Percentiles rank a stretch among this genome's conserved stretches.
These are phyloP conservation scores for Melaleuca quinquenervia DNA, from an alignment of 345 rosid species.

Conservation along the genomic window DNA sequence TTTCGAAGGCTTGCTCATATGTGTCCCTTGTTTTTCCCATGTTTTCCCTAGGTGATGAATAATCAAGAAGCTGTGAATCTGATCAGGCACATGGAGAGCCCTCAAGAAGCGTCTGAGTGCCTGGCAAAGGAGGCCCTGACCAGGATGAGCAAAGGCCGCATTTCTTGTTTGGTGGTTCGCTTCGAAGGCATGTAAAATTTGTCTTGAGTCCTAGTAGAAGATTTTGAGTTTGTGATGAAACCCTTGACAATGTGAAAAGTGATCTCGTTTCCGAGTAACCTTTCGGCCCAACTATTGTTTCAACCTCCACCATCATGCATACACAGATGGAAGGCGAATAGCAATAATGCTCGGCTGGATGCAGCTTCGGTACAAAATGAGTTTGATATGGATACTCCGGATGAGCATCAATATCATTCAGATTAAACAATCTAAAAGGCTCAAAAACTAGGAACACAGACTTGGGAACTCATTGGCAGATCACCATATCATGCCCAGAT, in stretches of 20 bases:
- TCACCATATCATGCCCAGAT: background rate
- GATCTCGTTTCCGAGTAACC: background rate
- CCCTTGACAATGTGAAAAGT: background rate
- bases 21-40: background rate
- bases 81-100: constrained; percentile 47
- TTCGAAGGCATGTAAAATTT: constrained; percentile 11
- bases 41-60: constrained; percentile 45
- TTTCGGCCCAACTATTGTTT: background rate
- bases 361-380: background rate
- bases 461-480: background rate
- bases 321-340: background rate
- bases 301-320: background rate
- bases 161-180: constrained; percentile 55
- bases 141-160: constrained; percentile 48
- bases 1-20: background rate
- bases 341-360: background rate
- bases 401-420: background rate
- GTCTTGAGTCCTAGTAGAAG: background rate
- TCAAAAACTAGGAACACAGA: background rate
- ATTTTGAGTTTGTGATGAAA: background rate
- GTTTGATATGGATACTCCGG: background rate
- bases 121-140: constrained; percentile 50
- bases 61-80: constrained; percentile 66
- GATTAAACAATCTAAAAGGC: background rate
- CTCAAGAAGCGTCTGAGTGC: constrained; percentile 62